Percentiles rank a stretch among this genome's conserved stretches.
phyloP scores from a whole-genome alignment of 208 protist species.

The Perkinsela sp. region DNA sequence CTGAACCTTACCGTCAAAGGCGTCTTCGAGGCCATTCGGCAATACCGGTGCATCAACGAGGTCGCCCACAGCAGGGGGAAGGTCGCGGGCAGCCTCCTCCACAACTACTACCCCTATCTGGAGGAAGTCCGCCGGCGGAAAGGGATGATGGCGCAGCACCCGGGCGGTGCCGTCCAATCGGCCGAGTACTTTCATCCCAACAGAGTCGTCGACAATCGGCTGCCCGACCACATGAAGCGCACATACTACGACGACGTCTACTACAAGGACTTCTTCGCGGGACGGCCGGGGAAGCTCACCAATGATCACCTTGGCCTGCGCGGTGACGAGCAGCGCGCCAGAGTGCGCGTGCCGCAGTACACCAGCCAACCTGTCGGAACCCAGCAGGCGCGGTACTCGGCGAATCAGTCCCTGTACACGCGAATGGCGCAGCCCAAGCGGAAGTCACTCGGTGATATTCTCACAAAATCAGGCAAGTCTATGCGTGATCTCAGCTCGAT shows the following conservation, averaged over 20 bases:
- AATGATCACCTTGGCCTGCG: constrained; percentile 61
- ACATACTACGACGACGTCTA: constrained; percentile 73
- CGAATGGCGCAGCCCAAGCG: neutral
- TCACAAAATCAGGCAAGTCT: neutral
- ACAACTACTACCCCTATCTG: constrained; percentile 72
- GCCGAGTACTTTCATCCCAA: constrained; percentile 62
- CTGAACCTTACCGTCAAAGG: constrained; percentile 49
- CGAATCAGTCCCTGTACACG: neutral
- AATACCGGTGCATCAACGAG: constrained; percentile 54
- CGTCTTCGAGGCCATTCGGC: constrained; percentile 62
- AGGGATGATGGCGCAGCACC: constrained; percentile 73
- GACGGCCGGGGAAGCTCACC: constrained; percentile 49
- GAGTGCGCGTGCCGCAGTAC: neutral
- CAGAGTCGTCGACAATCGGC: constrained; percentile 62
- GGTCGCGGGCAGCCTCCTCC: constrained; percentile 58
- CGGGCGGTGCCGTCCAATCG: constrained; percentile 19
- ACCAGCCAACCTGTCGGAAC: neutral
- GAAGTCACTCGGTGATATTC: neutral
- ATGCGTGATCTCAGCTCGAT: neutral
- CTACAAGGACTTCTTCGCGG: constrained; percentile 69
- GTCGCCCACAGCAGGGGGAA: constrained; percentile 64
- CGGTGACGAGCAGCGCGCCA: constrained; percentile 40
- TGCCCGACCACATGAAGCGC: constrained; percentile 67
- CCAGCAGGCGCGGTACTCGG: neutral
- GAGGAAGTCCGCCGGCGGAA: constrained; percentile 60